Base-by-base conservation (phyloP, 2,329 filamentous ascomycete genomes). In the Aspergillus novoparasiticus region DNA sequence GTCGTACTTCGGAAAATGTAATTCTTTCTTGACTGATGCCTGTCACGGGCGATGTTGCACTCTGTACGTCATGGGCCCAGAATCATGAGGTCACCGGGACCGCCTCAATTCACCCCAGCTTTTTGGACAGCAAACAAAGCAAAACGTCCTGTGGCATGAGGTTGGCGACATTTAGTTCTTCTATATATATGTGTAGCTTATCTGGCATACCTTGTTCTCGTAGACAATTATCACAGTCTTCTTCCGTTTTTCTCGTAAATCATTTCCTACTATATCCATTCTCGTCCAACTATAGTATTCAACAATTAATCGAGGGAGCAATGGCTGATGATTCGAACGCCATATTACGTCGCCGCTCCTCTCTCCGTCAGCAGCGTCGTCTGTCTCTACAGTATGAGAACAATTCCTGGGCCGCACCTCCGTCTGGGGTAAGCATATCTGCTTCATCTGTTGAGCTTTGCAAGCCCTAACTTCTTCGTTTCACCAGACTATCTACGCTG, bases 401-500 rank as follows among this genome's bases (percentile, higher is more conserved):
- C 41, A 73, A 76, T 60, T 72, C 72, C 36, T 80, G 78, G 78
- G 63, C 68, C 30, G 76, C 72, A 14, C 73, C 77, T 59, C 77
- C 77, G 11, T 73, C 77, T n/a, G 73, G 77, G 64, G 78, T 79
- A 75, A 56, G 75, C 30, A 41, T 16, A 34, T 28, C 19, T 34
- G 3, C 23, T 41, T 45, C 19, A 23, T 39, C 30, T 2, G 16
- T n/a, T 32, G 48, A 32, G 48, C 16, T 32, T 34, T 51, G 26
- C 28, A 6, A 34, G n/a, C 28, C 28, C 21, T 45, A n/a, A 60
- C 57, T 54, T n/a, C 41, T 36, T 36, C 21, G 30, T 12, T 32
- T n/a, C 6, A 61, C 64, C 68, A 81, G 73, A 78, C 71, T 16
- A 77, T 81, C 45, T 81, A 81, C 63, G 79, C 73, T 32, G 80